Conservation (phyloP, 2,329 filamentous ascomycete species). For the Peltaster fructicola region DNA sequence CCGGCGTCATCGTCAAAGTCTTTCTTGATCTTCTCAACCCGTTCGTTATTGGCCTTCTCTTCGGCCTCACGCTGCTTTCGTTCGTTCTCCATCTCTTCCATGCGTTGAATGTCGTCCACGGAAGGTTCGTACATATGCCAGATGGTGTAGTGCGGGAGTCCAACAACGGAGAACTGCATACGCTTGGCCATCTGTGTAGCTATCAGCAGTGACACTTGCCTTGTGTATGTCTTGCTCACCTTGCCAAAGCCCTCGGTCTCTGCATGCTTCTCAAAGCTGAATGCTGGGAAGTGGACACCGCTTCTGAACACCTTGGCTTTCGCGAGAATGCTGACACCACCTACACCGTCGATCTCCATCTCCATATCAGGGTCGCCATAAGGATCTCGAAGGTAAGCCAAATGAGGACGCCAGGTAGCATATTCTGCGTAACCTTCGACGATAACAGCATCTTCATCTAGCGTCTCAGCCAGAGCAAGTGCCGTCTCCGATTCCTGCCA, state of each 20-base stretch:
- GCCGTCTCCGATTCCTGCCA: conserved; percentile 99
- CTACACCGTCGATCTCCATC: conserved; percentile 97
- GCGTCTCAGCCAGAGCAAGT: conserved; percentile 74
- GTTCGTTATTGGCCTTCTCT: conserved; percentile 55
- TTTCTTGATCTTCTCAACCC: conserved; percentile 60
- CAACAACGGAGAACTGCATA: conserved; percentile 90
- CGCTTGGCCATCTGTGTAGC: conserved; percentile 74
- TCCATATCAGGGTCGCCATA: conserved; percentile 98
- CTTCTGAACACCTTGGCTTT: conserved; percentile 91
- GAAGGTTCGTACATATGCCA: conserved; percentile 99
- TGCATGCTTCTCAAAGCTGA: conserved; percentile 96
- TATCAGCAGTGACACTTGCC: neutral
- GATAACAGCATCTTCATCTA: conserved; percentile 96
- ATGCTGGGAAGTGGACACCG: conserved; percentile 93
- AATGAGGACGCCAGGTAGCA: conserved; percentile 90
- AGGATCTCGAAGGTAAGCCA: conserved; percentile 89
- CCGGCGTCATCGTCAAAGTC: conserved; percentile 57
- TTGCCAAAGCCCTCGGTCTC: conserved; percentile 98
- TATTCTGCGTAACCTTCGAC: conserved; percentile 98
- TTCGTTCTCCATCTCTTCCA: conserved; percentile 97
- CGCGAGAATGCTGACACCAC: conserved; percentile 89
- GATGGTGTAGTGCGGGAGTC: conserved; percentile 91
- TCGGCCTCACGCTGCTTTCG: conserved; percentile 62
- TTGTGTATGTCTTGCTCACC: conserved; percentile 44
- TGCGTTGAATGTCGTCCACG: conserved; percentile 89